These are phyloP conservation scores for Nitzschia sp. DNA, from an alignment of 108 stramenopile species.

Conservation along the genomic window DNA sequence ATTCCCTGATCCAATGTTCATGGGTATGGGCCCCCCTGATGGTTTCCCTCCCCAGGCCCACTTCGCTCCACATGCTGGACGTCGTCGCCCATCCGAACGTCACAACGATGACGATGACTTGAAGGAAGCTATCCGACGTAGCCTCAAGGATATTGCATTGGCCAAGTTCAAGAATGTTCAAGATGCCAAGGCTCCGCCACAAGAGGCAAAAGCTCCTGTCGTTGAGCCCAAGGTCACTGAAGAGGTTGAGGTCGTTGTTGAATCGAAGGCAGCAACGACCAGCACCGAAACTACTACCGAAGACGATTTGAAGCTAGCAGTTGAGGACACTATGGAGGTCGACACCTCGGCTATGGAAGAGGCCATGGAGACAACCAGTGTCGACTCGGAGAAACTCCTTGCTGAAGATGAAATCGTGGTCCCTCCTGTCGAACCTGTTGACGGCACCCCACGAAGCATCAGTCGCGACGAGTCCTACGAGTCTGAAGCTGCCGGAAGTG, in stretches of 20 bases:
- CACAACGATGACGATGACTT: slow-evolving; percentile 39
- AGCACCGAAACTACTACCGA: neutral
- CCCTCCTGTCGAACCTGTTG: neutral
- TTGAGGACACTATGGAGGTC: neutral
- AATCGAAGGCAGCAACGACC: neutral
- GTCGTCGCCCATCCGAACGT: neutral
- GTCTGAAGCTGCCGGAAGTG: slow-evolving; percentile 69
- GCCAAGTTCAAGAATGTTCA: slow-evolving; percentile 13
- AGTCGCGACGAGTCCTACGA: slow-evolving; percentile 53
- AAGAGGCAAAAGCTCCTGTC: neutral
- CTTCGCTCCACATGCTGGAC: neutral
- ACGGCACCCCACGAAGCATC: neutral
- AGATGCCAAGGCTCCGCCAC: slow-evolving; percentile 10
- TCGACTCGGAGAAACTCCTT: slow-evolving; percentile 33
- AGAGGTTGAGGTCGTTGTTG: neutral
- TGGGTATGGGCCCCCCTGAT: too few relatives aligned
- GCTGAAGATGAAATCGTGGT: slow-evolving; percentile 10
- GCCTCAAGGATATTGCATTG: slow-evolving; percentile 36
- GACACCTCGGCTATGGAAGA: slow-evolving; percentile 23
- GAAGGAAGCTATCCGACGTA: slow-evolving; percentile 66
- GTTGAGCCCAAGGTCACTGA: slow-evolving; percentile 6
- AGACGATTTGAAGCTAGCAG: slow-evolving; percentile 1
- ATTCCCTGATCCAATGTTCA: too few relatives aligned
- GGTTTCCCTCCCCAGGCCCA: too few relatives aligned
- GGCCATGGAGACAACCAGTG: slow-evolving; percentile 20